These are phyloP conservation scores for Paraconiothyrium sp. DNA, from an alignment of 2,329 filamentous ascomycete genomes.

Conservation along the genomic window DNA sequence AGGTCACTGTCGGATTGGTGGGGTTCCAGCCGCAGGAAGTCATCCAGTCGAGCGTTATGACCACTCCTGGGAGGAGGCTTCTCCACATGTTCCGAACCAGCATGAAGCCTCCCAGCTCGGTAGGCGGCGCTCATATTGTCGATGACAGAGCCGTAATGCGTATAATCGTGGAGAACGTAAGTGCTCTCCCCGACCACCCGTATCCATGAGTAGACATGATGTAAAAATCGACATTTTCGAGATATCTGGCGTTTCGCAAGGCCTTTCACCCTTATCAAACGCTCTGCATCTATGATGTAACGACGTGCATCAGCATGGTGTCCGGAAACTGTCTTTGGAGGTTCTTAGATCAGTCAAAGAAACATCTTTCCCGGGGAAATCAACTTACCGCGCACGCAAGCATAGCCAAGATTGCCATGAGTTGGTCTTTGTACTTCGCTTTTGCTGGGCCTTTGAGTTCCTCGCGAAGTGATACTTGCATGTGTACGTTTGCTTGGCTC, in stretches of 20 bases:
- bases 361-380: not conserved
- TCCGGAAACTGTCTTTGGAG: conserved; percentile 23
- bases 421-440: conserved; percentile 30
- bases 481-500: conserved; percentile 22
- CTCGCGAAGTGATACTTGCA: conserved; percentile 25
- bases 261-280: conserved; percentile 53
- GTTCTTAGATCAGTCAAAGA: conserved; percentile 2
- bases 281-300: conserved; percentile 56
- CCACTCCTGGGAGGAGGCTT: conserved; percentile 26
- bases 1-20: conserved; percentile 49
- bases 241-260: conserved; percentile 51
- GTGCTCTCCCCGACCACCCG: conserved; percentile 39
- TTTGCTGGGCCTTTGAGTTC: conserved; percentile 24
- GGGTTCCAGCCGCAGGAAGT: conserved; percentile 51
- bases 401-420: conserved; percentile 29
- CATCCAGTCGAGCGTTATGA: conserved; percentile 47
- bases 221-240: conserved; percentile 54
- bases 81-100: conserved; percentile 29
- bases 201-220: conserved; percentile 42
- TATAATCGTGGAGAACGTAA: conserved; percentile 39
- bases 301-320: conserved; percentile 44
- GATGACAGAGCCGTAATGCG: conserved; percentile 29
- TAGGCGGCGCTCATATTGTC: conserved; percentile 47
- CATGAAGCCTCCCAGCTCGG: conserved; percentile 46
- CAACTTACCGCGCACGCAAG: conserved; percentile 27